Base-by-base conservation (phyloP, 805 yeast species). In the Wickerhamomyces pijperi region DNA sequence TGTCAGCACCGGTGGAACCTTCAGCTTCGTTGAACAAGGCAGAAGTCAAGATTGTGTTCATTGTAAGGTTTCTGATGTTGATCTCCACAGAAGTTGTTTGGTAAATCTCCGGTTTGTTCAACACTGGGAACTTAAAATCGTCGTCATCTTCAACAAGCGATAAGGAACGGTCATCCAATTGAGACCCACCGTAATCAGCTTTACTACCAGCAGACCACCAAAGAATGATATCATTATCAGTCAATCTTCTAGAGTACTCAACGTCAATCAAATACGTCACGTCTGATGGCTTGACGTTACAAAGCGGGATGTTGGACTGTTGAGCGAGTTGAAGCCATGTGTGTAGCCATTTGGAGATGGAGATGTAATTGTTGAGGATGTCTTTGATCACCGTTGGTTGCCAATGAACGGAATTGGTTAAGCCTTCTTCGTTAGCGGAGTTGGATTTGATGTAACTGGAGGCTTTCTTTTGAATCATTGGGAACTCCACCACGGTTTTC, bases 121-220 rank as follows among this genome's bases (percentile, higher is more conserved):
- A 72, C 1, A 69, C 67, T 13, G 94, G 88, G 46, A 85, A 78
- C 28, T 74, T 76, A 34, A 78, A 61, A 28, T 77, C 80, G 9
- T 21, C 29, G 42, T 76, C 82, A 46, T 66, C 58, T 41, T 76
- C 76, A 18, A 65, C 62, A 23, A 43, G 38, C 18, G 65, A 46
- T 9, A 62, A 64, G 50, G 82, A 92, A 48, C 70, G 73, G 55
- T 86, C 88, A 21, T 21, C 23, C 23, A 21, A 21, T 21, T 21
- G 23, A 34, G 63, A 53, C 1, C 95, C 95, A 23, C 95, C 97
- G 51, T 74, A 79, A 52, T 86, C 96, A 0, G 96, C 90, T 35
- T 71, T 59, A 1, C 90, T 82, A 15, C 68, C 67, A 3, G 78
- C 74, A 0, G 95, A 83, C 97, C 98, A 92, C 97, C 98, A 92